phyloP scores from a whole-genome alignment of 73 alveolate genomes.

The Halteria grandinella region DNA sequence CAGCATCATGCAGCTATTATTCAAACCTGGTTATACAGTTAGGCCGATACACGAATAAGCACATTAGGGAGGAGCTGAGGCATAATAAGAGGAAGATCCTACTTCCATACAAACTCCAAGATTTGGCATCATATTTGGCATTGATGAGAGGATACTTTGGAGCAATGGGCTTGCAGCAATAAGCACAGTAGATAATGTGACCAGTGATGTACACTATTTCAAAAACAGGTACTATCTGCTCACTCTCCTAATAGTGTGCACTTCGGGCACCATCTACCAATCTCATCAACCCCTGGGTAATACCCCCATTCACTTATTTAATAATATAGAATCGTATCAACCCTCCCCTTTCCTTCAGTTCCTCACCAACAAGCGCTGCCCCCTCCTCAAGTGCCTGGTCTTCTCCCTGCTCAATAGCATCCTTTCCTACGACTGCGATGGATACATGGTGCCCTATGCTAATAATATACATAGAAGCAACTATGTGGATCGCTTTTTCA shows the following conservation, averaged over 20 bases:
- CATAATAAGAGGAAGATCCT: too few species aligned
- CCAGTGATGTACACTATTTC: neutral
- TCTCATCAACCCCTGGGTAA: neutral
- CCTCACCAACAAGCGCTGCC: neutral
- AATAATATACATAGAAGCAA: neutral
- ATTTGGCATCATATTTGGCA: neutral
- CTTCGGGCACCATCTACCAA: neutral
- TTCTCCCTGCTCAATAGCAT: neutral
- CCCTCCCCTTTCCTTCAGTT: too few species aligned
- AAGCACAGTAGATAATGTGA: neutral
- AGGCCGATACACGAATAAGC: neutral
- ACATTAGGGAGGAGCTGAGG: too few species aligned
- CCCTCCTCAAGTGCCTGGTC: neutral
- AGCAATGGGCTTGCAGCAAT: constrained; percentile 8
- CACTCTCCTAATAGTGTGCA: neutral
- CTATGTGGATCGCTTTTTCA: neutral
- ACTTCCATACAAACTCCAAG: too few species aligned
- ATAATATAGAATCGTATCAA: neutral
- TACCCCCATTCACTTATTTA: neutral
- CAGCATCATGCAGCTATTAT: neutral
- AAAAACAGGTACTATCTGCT: constrained; percentile 7
- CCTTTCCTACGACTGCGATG: constrained; percentile 12
- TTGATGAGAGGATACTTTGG: constrained; percentile 10
- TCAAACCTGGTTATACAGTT: constrained; percentile 16
- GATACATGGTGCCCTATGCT: constrained; percentile 1